Conservation (phyloP, 169 alveolate genomes). For the Cryptosporidium sp. region DNA sequence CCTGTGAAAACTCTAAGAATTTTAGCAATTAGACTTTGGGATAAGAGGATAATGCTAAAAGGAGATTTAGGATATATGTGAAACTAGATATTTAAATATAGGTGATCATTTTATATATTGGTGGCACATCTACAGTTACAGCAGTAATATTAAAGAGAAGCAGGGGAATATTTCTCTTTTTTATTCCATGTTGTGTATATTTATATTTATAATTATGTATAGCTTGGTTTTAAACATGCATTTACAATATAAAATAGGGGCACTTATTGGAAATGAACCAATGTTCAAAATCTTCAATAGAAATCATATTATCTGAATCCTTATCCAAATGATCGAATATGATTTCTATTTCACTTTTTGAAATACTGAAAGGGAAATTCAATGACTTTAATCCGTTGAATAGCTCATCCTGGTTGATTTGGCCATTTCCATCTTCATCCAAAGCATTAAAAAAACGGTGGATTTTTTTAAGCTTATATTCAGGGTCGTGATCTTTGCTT, state of each 20-base stretch:
- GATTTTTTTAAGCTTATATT: slow-evolving; percentile 36
- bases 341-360: slow-evolving; percentile 31
- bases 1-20: background rate
- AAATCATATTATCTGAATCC: slow-evolving; percentile 19
- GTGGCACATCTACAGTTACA: background rate
- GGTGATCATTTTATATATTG: background rate
- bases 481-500: slow-evolving; percentile 44
- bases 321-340: slow-evolving; percentile 47
- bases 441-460: slow-evolving; percentile 40
- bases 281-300: slow-evolving; percentile 52
- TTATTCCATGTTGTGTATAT: background rate
- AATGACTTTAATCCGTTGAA: slow-evolving; percentile 12
- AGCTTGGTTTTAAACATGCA: background rate
- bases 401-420: slow-evolving; percentile 32
- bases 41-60: background rate
- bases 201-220: background rate
- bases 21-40: slow-evolving; percentile 23
- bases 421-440: slow-evolving; percentile 67
- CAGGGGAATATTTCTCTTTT: background rate
- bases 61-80: slow-evolving; percentile 42
- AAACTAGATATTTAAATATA: background rate
- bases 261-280: slow-evolving; percentile 67
- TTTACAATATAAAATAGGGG: slow-evolving; percentile 44
- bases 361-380: slow-evolving; percentile 22
- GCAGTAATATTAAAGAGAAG: background rate